Conservation (phyloP, 768 basidiomycete species). For the Paxillus ammoniavirescens region DNA sequence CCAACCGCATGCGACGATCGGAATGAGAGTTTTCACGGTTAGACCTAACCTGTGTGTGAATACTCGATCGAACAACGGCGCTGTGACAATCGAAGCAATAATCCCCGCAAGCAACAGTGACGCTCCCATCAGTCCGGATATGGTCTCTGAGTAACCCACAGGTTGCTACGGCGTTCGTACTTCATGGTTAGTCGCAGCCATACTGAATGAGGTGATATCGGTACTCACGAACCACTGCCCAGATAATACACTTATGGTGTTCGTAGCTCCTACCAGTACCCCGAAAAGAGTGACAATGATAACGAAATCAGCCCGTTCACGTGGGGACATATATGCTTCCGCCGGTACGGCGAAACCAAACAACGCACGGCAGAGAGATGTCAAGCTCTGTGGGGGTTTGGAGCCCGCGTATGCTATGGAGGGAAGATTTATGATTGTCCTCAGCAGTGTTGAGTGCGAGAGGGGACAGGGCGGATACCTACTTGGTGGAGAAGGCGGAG, state of each 20-base stretch:
- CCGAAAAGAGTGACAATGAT: slow-evolving; percentile 64
- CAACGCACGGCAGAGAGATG: slow-evolving; percentile 54
- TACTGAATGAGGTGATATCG: background rate
- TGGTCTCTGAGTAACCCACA: slow-evolving; percentile 63
- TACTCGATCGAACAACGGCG: slow-evolving; percentile 81
- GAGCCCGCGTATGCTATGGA: slow-evolving; percentile 63
- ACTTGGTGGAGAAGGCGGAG: slow-evolving; percentile 83
- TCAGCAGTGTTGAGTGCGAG: background rate
- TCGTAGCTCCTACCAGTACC: slow-evolving; percentile 60
- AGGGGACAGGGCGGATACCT: slow-evolving; percentile 12
- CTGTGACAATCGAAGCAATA: slow-evolving; percentile 60
- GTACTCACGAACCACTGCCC: slow-evolving; percentile 63
- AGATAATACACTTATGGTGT: slow-evolving; percentile 63
- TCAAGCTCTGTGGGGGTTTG: slow-evolving; percentile 51
- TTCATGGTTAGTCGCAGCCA: background rate
- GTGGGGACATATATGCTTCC: slow-evolving; percentile 56
- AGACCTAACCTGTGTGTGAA: slow-evolving; percentile 70
- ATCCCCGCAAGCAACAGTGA: slow-evolving; percentile 69
- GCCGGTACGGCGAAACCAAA: slow-evolving; percentile 39
- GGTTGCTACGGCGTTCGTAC: slow-evolving; percentile 48
- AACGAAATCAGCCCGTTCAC: slow-evolving; percentile 70
- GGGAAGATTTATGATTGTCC: background rate
- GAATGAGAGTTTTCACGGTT: slow-evolving; percentile 58
- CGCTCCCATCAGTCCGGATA: slow-evolving; percentile 71
- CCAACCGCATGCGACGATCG: slow-evolving; percentile 63